Conservation (phyloP, 805 yeast genomes). For the Kazachstania psychrophila region DNA sequence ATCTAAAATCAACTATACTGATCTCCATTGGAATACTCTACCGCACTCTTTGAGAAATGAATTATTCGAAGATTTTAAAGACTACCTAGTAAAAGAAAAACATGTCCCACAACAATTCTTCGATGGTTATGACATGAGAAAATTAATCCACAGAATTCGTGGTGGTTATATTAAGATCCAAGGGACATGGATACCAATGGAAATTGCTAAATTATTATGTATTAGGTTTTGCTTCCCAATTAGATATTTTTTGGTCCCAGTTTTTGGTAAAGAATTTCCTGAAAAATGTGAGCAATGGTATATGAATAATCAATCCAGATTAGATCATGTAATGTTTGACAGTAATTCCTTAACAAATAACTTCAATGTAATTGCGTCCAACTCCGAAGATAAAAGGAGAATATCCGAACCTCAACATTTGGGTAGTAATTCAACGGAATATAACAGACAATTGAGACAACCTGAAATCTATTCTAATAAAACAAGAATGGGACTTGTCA, state of each 20-base stretch:
- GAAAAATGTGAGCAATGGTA: conserved; percentile 21
- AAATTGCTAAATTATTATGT: conserved; percentile 58
- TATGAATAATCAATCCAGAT: conserved; percentile 1
- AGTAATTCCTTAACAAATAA: no score
- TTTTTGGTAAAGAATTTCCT: conserved; percentile 63
- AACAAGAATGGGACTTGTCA: no score
- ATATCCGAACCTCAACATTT: no score
- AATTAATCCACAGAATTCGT: conserved; percentile 54
- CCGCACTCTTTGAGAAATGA: conserved; percentile 11
- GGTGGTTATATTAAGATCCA: conserved; percentile 90
- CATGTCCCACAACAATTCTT: conserved; percentile 9
- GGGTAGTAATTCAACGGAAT: no score
- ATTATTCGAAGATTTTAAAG: conserved; percentile 10
- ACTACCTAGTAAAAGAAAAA: conserved; percentile 7
- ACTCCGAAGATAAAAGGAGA: neutral
- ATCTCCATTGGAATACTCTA: conserved; percentile 24
- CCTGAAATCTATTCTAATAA: no score
- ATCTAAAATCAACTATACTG: conserved; percentile 13
- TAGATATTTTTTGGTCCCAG: conserved; percentile 64
- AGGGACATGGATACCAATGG: conserved; percentile 86
- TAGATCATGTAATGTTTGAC: neutral
- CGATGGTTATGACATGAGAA: conserved; percentile 11
- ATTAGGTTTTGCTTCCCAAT: conserved; percentile 68
- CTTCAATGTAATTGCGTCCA: no score
- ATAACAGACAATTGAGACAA: no score